Conservation (phyloP, 306 rosid genomes). For the Begonia loranthoides region DNA sequence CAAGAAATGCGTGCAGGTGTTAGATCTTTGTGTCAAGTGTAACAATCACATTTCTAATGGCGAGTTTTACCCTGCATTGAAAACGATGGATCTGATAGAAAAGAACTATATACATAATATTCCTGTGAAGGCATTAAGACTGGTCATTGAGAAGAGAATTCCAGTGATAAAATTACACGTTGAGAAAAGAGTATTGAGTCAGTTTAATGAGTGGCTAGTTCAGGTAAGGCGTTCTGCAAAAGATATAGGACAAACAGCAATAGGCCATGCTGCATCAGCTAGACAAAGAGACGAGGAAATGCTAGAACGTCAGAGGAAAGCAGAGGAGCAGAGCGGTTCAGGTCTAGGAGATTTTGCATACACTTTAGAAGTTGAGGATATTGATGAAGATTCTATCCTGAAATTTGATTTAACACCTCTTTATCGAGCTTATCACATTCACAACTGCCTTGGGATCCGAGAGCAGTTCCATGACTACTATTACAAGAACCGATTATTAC, state of each 20-base stretch:
- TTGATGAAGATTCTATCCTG: slow-evolving; percentile 53
- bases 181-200: slow-evolving; percentile 63
- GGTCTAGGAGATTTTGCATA: slow-evolving; percentile 34
- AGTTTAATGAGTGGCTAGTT: slow-evolving; percentile 88
- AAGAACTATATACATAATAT: slow-evolving; percentile 39
- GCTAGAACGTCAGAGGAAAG: slow-evolving; percentile 55
- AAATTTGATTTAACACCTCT: slow-evolving; percentile 78
- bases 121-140: slow-evolving; percentile 57
- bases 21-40: slow-evolving; percentile 87
- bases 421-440: slow-evolving; percentile 88
- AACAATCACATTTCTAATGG: slow-evolving; percentile 61
- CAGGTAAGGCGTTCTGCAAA: slow-evolving; percentile 74
- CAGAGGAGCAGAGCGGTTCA: slow-evolving; percentile 39
- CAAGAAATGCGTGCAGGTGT: slow-evolving; percentile 48
- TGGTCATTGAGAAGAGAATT: slow-evolving; percentile 50
- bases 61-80: slow-evolving; percentile 66
- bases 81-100: slow-evolving; percentile 72
- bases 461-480: slow-evolving; percentile 77
- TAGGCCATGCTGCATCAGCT: slow-evolving; percentile 47
- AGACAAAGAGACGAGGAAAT: slow-evolving; percentile 75
- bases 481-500: slow-evolving; percentile 72
- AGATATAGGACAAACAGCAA: slow-evolving; percentile 67
- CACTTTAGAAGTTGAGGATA: slow-evolving; percentile 57
- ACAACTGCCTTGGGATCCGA: slow-evolving; percentile 62
- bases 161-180: slow-evolving; percentile 67